Evolutionary conservation across 2,329 filamentous ascomycete species (phyloP), one percentile per base, ranked within the genome.

Genomic region (Camillea tinctor): DNA sequence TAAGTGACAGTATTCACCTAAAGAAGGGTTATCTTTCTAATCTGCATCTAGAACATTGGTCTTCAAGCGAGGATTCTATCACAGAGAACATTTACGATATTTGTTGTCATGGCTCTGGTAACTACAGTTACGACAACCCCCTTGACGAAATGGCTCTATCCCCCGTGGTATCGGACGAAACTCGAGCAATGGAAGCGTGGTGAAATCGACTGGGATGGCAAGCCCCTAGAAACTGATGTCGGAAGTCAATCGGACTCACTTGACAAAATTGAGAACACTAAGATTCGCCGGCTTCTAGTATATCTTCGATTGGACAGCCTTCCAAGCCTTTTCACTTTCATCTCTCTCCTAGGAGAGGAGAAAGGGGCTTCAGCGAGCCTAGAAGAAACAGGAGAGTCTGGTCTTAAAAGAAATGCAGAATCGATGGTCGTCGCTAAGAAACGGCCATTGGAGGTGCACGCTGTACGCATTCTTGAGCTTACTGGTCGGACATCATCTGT

Each of bases 401-500:
- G 65, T 2, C 56, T 66, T 5, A 71, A 71, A 7, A 68, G 72
- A 40, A 65, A 73, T 6, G 62, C 61, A 1, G 62, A 63, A 21
- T 66, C 71, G 1, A 51, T 64, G 1, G 64, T 70, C 1, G 40
- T 63, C 40, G 66, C 69, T 56, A 71, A 68, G 22, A 79, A 76
- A 55, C 77, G 80, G 8, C 83, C 85, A 1, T 81, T 94, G 1
- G 84, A 90, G 69, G 89, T 93, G 0, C 92, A 96, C 68, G 94
- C 93, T 30, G 78, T 97, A n/a, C 89, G 93, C 15, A 83, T 98
- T 17, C 77, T 96, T 54, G 91, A 96, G 71, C 84, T 98, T 13
- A 96, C 92, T 0, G 93, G 97, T 68, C 92, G 94, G 82, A 90
- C 92, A 50, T 97, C 94, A 0, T 93, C 93, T 19, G 94, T 97